Evolutionary conservation across 1,139 yeast genomes (phyloP), one percentile per base, ranked within the genome.

Genomic region (Yamadazyma atlantica): DNA sequence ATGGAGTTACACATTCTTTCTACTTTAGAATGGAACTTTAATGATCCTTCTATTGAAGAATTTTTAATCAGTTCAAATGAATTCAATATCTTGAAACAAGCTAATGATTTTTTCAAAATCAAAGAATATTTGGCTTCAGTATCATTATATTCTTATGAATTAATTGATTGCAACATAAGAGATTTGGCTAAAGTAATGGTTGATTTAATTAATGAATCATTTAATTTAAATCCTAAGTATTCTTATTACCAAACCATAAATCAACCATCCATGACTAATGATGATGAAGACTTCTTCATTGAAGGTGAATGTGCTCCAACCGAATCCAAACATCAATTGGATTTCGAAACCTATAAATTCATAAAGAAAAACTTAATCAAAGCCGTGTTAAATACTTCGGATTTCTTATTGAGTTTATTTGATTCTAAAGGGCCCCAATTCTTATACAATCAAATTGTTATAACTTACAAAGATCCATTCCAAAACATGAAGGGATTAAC

Each of bases 11-110:
- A 81, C 50, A 76, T 81, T 26, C 59, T 81, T 46, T 69, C 70
- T 38, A 80, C 86, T 0, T 65, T 81, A 48, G 75, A 74, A 44
- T 81, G 87, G 87, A 73, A 73, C 28, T 63, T 81, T 39, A 71
- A 67, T 44, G 85, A 78, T 50, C 80, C 85, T 8, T 66, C 72
- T 41, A 64, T 80, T 39, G 79, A 75, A 41, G 84, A 80, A 48
- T 81, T 60, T 45, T 53, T 70, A 33, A 46, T 66, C 10, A 45
- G 53, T 26, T 56, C 65, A 27, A 44, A 54, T 12, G 75, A 70
- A 40, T 64, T 65, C 43, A 56, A 55, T 41, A 53, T 64, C 25
- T 45, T 53, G 12, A 40, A 31, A 18, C 37, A 43, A n/a, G 40
- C 44, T 18, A 45, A 50, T 33, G 74, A 70, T 44, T 55, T 69